Evolutionary conservation across 192 early-diverging fungal genomes (phyloP), one percentile per base, ranked within the genome.

Genomic region (Coemansia sp.): DNA sequence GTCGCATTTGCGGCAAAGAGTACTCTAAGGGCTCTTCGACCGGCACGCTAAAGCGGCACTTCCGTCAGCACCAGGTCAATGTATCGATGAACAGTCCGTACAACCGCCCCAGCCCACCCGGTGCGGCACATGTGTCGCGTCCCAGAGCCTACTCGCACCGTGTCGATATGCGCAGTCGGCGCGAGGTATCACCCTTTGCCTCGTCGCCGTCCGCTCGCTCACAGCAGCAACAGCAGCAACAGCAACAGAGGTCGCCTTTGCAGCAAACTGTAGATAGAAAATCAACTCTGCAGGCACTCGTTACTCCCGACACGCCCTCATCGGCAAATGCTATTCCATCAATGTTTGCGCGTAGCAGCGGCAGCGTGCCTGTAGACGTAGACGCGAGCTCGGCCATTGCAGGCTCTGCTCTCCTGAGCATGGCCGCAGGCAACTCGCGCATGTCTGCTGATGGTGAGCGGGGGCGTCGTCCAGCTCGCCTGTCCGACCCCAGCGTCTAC

Each of bases 21-120:
- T 77, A 77, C 32, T 77, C 73, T 4, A 64, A 64, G 50, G 73
- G 73, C 10, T 77, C 73, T 18, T 77, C 73, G 9, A 77, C 73
- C 0, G 73, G 73, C 33, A 77, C 73, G 19, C 67, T 77, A 42
- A 77, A 77, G 55, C 67, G 73, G 9, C 73, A 77, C 37, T 77
- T 66, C 39, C 53, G 62, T 9, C 66, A 68, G 67, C 73, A 77
- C 34, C 73, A 77, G 53, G 45, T 56, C 38, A 75, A 75, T 14
- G 57, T 68, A 0, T 55, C 59, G 33, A 17, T 57, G 9, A 32
- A 40, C 17, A 25, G 17, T 37, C 33, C 63, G 15, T 65, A 57
- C 38, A 28, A 55, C 32, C 58, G 62, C 15, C 38, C 50, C 22
- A 64, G 68, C 39, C 51, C 68, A 44, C 68, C 68, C 42, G 20